Evolutionary conservation across 805 yeast species (phyloP).

Genomic region (Candida khao-thaluensis): DNA sequence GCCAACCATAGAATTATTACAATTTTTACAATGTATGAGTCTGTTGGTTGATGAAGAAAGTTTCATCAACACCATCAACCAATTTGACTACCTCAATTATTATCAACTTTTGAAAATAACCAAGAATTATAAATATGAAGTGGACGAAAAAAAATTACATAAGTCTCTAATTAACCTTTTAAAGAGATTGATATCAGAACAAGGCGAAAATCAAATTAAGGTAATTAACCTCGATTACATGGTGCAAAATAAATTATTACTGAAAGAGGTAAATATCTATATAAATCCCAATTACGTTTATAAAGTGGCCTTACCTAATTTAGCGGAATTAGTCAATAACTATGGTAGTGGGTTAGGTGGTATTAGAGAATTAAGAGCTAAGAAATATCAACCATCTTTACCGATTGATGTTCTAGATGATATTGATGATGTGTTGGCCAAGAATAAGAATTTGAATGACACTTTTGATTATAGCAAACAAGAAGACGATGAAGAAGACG

Average conservation of each 20-base stretch:
- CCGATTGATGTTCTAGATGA: slow-evolving; percentile 71
- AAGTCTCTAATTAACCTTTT: slow-evolving; percentile 29
- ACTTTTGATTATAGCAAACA: slow-evolving; percentile 27
- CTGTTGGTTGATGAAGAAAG: slow-evolving; percentile 65
- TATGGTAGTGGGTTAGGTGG: slow-evolving; percentile 81
- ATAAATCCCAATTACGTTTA: slow-evolving; percentile 54
- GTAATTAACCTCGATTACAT: slow-evolving; percentile 32
- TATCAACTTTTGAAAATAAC: slow-evolving; percentile 67
- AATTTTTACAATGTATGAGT: slow-evolving; percentile 87
- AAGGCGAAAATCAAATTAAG: slow-evolving; percentile 37
- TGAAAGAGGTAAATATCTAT: slow-evolving; percentile 43
- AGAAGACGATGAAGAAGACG: slow-evolving; percentile 24
- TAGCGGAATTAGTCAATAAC: slow-evolving; percentile 64
- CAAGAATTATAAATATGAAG: slow-evolving; percentile 80
- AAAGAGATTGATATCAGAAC: slow-evolving; percentile 32
- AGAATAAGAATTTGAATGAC: slow-evolving; percentile 32
- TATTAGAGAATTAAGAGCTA: slow-evolving; percentile 49
- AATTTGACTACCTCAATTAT: slow-evolving; percentile 60
- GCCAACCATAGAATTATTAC: slow-evolving; percentile 76
- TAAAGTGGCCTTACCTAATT: slow-evolving; percentile 68
- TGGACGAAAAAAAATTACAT: slow-evolving; percentile 69
- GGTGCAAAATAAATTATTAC: slow-evolving; percentile 39
- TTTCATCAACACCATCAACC: slow-evolving; percentile 51
- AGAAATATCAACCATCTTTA: slow-evolving; percentile 65
- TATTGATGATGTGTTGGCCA: slow-evolving; percentile 55